Percentiles rank a stretch among this genome's conserved stretches.
Conservation (phyloP, 495 filamentous ascomycete species). For the Niebla homalea region DNA sequence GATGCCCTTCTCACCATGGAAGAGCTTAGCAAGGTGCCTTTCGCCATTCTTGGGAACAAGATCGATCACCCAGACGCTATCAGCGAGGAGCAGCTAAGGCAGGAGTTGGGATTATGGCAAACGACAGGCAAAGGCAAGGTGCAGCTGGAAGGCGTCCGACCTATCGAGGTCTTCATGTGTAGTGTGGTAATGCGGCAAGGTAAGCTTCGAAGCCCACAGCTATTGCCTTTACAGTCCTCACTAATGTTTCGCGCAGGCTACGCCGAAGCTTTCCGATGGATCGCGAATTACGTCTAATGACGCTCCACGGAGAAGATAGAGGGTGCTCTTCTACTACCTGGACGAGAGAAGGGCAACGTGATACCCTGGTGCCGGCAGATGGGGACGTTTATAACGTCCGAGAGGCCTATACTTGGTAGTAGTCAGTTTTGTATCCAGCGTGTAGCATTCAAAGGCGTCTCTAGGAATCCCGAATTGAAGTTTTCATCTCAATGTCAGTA, state of each 20-base stretch:
- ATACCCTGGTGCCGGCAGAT: constrained; percentile 76
- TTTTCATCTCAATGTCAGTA: too few relatives aligned
- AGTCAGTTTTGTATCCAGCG: not conserved
- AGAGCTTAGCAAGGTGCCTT: constrained; percentile 83
- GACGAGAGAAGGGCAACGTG: not conserved
- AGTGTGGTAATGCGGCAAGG: constrained; percentile 95
- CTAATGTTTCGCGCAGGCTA: constrained; percentile 26
- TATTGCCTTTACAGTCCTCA: not conserved
- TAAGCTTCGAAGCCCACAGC: constrained; percentile 23
- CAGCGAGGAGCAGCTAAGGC: constrained; percentile 83
- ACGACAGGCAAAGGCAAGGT: constrained; percentile 98
- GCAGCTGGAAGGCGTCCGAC: constrained; percentile 82
- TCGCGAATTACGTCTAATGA: constrained; percentile 39
- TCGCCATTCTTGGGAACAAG: constrained; percentile 94
- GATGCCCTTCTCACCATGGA: constrained; percentile 91
- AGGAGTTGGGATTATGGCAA: constrained; percentile 83
- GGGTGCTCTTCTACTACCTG: too few relatives aligned
- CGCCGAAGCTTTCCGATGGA: constrained; percentile 41
- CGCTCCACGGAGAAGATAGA: not conserved
- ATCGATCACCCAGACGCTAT: constrained; percentile 95
- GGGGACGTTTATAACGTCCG: constrained; percentile 75
- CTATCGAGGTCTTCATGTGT: constrained; percentile 99
- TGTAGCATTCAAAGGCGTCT: not conserved
- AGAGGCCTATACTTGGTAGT: constrained; percentile 41
- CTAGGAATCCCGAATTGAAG: too few relatives aligned